phyloP scores from a whole-genome alignment of 1,139 yeast species.

The Magnusiomyces suaveolens region DNA sequence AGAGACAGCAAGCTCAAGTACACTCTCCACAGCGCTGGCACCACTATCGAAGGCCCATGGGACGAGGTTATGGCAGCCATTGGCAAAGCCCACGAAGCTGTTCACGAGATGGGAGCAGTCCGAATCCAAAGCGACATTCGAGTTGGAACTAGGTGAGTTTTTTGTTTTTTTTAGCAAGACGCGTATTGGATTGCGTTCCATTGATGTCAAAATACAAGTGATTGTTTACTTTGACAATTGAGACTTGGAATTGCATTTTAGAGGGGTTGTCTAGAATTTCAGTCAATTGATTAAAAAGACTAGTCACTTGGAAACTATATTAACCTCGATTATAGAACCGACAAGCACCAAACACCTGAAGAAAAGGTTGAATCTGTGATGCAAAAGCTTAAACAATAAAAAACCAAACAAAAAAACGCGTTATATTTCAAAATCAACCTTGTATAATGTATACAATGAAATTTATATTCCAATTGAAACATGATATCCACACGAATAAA shows the following conservation, averaged over 20 bases:
- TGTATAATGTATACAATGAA: background rate
- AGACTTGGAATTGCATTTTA: no score
- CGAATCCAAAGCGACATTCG: constrained; percentile 79
- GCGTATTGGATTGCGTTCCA: background rate
- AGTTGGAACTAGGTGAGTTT: constrained; percentile 56
- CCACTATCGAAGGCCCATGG: constrained; percentile 92
- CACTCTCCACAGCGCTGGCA: constrained; percentile 80
- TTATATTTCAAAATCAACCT: background rate
- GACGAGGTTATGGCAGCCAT: constrained; percentile 68
- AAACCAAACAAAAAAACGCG: background rate
- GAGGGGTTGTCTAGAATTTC: no score
- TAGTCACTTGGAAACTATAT: no score
- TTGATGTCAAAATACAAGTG: background rate
- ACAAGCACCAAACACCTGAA: constrained; percentile 30
- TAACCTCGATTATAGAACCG: constrained; percentile 24
- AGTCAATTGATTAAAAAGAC: no score
- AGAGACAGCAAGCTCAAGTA: constrained; percentile 52
- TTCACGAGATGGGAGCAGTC: constrained; percentile 60
- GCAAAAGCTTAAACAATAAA: background rate
- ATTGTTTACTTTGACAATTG: no score
- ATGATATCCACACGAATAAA: no score
- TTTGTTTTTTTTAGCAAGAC: background rate
- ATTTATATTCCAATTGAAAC: background rate
- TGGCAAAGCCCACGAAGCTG: constrained; percentile 65
- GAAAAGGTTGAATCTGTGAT: constrained; percentile 27